Evolutionary conservation across 768 basidiomycete species (phyloP).

Genomic region (Phylloporus rhodoxanthus): DNA sequence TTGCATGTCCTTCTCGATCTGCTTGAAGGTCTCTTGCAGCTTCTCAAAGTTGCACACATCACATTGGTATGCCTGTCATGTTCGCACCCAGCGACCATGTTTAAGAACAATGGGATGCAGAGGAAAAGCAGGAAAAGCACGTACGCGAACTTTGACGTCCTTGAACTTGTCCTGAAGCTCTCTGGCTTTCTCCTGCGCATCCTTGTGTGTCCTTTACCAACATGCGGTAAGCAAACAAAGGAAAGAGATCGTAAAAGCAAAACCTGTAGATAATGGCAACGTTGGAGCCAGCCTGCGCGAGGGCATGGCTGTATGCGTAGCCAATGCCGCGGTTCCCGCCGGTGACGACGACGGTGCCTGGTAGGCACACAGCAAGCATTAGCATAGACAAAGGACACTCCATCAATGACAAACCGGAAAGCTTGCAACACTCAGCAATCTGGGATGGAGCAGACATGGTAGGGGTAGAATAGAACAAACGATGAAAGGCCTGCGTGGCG

Average conservation of each 20-base stretch:
- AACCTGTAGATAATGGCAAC: conserved; percentile 61
- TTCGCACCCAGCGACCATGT: too few relatives aligned
- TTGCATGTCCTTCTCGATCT: conserved; percentile 44
- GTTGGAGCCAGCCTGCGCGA: conserved; percentile 49
- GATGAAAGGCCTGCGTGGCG: conserved; percentile 4
- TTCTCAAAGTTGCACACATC: conserved; percentile 48
- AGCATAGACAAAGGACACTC: neutral
- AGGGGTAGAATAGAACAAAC: neutral
- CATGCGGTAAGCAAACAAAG: neutral
- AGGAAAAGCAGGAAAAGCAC: neutral
- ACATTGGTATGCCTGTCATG: conserved; percentile 51
- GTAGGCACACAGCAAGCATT: conserved; percentile 8
- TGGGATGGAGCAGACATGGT: conserved; percentile 5
- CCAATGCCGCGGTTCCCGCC: conserved; percentile 64
- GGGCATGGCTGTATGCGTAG: conserved; percentile 44
- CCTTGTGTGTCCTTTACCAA: conserved; percentile 36
- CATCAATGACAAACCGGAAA: conserved; percentile 24
- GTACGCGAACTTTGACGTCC: conserved; percentile 36
- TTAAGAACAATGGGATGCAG: neutral
- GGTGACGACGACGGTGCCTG: conserved; percentile 49
- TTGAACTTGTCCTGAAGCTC: conserved; percentile 43
- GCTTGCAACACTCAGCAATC: conserved; percentile 10
- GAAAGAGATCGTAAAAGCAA: neutral
- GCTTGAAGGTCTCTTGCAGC: conserved; percentile 39
- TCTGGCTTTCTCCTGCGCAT: conserved; percentile 45